Conservation (phyloP, 495 filamentous ascomycete species). For the Aspergillus bertholletiae region DNA sequence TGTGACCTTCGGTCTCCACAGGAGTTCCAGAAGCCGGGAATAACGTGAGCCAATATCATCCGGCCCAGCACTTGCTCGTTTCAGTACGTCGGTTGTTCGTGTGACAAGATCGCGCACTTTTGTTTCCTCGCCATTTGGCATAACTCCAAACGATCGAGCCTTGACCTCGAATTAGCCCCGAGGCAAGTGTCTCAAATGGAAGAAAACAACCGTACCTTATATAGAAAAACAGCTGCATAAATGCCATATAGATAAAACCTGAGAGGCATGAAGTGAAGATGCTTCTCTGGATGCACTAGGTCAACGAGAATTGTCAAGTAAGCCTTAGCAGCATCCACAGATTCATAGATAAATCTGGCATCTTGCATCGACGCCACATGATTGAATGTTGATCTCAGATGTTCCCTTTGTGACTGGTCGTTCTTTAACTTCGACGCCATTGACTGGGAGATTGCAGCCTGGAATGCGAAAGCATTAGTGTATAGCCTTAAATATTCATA, state of each 20-base stretch:
- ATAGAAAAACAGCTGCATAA: conserved; percentile 55
- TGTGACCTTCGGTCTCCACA: conserved; percentile 43
- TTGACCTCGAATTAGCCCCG: conserved; percentile 8
- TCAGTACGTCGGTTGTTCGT: conserved; percentile 47
- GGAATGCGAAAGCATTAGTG: conserved; percentile 65
- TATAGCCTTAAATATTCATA: conserved; percentile 65
- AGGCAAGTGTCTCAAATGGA: background rate
- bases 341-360: conserved; percentile 61
- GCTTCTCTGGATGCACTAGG: conserved; percentile 50
- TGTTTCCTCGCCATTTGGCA: conserved; percentile 47
- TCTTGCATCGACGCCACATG: conserved; percentile 57
- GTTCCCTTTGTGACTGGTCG: conserved; percentile 35
- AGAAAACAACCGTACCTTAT: conserved; percentile 33
- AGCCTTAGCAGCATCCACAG: conserved; percentile 59
- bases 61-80: conserved; percentile 48
- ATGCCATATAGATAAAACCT: conserved; percentile 57
- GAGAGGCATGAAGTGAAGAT: conserved; percentile 57
- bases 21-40: conserved; percentile 49
- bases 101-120: conserved; percentile 50
- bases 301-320: conserved; percentile 54
- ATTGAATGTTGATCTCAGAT: conserved; percentile 43
- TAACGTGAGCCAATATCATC: conserved; percentile 55
- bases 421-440: conserved; percentile 40
- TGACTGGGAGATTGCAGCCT: conserved; percentile 60
- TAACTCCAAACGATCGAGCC: conserved; percentile 54